A percentile compares a stretch with the other conserved stretches of the same genome.
Conservation (phyloP, 768 basidiomycete genomes). For the Myochromella boudieri region DNA sequence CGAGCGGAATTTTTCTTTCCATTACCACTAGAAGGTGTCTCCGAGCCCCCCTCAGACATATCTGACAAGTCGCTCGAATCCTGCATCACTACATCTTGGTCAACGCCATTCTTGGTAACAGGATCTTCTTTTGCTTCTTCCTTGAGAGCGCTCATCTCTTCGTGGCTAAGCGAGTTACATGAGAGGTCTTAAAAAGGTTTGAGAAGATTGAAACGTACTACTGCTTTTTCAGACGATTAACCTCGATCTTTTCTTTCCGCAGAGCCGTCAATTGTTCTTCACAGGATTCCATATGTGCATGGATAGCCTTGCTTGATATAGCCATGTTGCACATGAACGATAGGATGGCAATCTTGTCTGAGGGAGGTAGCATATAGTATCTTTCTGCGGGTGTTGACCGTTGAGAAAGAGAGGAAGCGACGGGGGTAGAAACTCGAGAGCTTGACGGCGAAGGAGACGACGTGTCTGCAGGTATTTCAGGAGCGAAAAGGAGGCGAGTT, state of each 20-base stretch:
- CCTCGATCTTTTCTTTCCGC: constrained; percentile 93
- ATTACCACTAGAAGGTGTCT: constrained; percentile 54
- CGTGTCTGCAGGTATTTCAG: constrained; percentile 48
- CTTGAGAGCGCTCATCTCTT: constrained; percentile 69
- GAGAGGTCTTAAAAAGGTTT: constrained; percentile 7
- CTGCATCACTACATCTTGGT: constrained; percentile 60
- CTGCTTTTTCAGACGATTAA: constrained; percentile 87
- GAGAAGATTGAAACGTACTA: constrained; percentile 54
- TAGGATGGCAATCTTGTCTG: constrained; percentile 83
- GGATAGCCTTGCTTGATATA: constrained; percentile 86
- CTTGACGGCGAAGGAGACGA: constrained; percentile 41
- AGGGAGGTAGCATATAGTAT: constrained; percentile 70
- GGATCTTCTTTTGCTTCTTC: constrained; percentile 56
- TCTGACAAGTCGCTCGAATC: constrained; percentile 78
- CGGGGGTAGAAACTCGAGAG: constrained; percentile 49
- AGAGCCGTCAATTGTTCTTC: constrained; percentile 89
- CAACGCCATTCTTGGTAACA: constrained; percentile 42
- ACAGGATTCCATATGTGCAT: constrained; percentile 86
- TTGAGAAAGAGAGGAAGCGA: constrained; percentile 36
- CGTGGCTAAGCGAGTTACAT: constrained; percentile 44
- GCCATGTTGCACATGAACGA: constrained; percentile 89
- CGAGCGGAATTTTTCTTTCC: constrained; percentile 45
- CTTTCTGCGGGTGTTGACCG: constrained; percentile 60
- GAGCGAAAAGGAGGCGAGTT: constrained; percentile 71
- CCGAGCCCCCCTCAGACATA: constrained; percentile 63